These are phyloP conservation scores for Vigna reflexopilosa DNA, from an alignment of 306 rosid genomes.

Conservation along the genomic window DNA sequence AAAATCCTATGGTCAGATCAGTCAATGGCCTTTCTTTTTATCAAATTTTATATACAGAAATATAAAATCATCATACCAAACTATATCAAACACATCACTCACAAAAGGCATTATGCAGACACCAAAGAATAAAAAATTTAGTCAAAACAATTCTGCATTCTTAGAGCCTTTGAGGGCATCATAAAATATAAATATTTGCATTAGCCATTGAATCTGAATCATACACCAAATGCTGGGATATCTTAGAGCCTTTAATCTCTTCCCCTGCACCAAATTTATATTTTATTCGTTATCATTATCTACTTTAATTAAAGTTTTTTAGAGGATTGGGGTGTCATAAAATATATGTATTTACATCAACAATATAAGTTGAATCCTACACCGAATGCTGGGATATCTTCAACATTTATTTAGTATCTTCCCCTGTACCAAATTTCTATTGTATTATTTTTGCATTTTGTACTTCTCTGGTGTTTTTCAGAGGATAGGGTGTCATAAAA, in stretches of 20 bases:
- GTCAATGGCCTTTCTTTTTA: no score
- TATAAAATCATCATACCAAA: no score
- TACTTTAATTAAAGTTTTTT: neutral
- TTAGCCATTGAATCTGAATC: no score
- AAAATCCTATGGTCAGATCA: no score
- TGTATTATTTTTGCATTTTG: neutral
- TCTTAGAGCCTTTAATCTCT: neutral
- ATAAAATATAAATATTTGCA: no score
- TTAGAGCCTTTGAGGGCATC: no score
- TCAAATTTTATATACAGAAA: no score
- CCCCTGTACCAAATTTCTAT: constrained; percentile 13
- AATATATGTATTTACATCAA: constrained; percentile 15
- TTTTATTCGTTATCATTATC: neutral
- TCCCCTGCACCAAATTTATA: constrained; percentile 5
- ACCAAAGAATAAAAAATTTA: no score
- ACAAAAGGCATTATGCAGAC: no score
- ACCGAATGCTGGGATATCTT: constrained; percentile 28
- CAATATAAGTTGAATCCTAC: constrained; percentile 16
- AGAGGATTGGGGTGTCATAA: constrained; percentile 19
- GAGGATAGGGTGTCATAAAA: constrained; percentile 26
- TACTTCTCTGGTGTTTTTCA: neutral
- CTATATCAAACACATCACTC: no score
- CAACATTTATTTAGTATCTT: constrained; percentile 26
- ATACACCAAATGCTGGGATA: no score
- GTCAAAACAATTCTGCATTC: no score